Evolutionary conservation across 2,329 filamentous ascomycete species (phyloP), one percentile per base, ranked within the genome.

Genomic region (Ambrosiella xylebori): DNA sequence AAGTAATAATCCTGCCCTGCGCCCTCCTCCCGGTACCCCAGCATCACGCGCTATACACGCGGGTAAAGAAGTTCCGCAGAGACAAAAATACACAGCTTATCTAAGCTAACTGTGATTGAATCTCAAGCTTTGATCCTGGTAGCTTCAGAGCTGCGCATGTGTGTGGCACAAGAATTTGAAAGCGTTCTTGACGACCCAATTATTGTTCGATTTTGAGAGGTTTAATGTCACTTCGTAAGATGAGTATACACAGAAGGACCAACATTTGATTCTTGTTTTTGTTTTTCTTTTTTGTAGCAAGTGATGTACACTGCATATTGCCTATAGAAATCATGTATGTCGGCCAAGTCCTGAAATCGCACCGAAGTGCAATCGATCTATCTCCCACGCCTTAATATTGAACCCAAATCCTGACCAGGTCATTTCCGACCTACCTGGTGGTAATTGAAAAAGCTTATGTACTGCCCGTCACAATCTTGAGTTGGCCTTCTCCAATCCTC

Each of bases 1-100:
- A 50, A 53, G 47, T 45, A 53, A n/a, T 41, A 54, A 39, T 50
- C 49, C 54, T 47, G 54, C 45, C 39, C 54, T 19, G 12, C 37
- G 47, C 45, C 35, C 47, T 51, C 9, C 13, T 51, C 7, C 8
- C 44, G 19, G 13, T 17, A 47, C 44, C 44, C 19, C 44, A 13
- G 9, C 44, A 54, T 50, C 37, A 55, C 51, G 35, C 37, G 40
- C 9, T 17, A 38, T n/a, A 37, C n/a, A 13, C 39, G n/a, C 13
- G 27, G 27, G 27, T 27, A 27, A 27, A 27, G 8, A 54, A 49
- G 40, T 52, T 5, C 19, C 8, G 7, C 40, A 17, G 54, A 27
- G 27, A 27, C 27, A 27, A 27, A 27, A 1, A 27, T 27, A 4
- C 27, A 27, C 27, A 5, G 27, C 27, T 27, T 27, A 27, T 27